phyloP scores from a whole-genome alignment of 78 protist species.

The Tieghemostelium lacteum region DNA sequence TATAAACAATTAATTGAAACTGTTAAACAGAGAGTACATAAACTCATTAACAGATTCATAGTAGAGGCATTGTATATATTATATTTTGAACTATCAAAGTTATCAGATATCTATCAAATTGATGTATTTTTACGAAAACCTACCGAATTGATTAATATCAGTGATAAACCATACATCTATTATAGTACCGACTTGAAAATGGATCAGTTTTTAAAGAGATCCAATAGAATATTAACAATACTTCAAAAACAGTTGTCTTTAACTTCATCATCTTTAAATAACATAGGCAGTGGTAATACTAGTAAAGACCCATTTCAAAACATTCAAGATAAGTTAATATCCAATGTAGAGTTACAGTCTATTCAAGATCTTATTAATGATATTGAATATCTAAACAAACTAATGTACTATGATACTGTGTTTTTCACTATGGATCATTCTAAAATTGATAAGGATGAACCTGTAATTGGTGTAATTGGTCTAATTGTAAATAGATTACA shows the following conservation, averaged over 20 bases:
- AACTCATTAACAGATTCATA: slow-evolving; percentile 5
- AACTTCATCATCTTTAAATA: neutral
- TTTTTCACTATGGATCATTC: slow-evolving; percentile 42
- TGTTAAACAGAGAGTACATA: neutral
- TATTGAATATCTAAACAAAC: slow-evolving; percentile 2
- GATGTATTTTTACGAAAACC: neutral
- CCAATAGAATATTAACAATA: neutral
- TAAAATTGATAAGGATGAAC: slow-evolving; percentile 4
- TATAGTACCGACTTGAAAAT: too few relatives aligned
- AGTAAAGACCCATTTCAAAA: too few relatives aligned
- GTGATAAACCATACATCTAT: neutral
- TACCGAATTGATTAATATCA: too few relatives aligned
- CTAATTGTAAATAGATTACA: slow-evolving; percentile 50
- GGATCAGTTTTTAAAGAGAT: neutral
- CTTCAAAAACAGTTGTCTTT: too few relatives aligned
- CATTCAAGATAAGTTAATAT: neutral
- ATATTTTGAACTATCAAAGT: neutral
- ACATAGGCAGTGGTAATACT: too few relatives aligned
- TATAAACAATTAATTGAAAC: slow-evolving; percentile 12
- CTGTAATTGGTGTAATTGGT: slow-evolving; percentile 48
- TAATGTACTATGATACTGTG: slow-evolving; percentile 10
- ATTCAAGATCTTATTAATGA: slow-evolving; percentile 8
- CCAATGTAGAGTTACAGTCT: neutral
- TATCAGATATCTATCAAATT: neutral
- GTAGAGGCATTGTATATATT: neutral